Percentiles rank a stretch among this genome's conserved stretches.
Conservation (phyloP, 306 rosid species). For the Clitoria ternatea region DNA sequence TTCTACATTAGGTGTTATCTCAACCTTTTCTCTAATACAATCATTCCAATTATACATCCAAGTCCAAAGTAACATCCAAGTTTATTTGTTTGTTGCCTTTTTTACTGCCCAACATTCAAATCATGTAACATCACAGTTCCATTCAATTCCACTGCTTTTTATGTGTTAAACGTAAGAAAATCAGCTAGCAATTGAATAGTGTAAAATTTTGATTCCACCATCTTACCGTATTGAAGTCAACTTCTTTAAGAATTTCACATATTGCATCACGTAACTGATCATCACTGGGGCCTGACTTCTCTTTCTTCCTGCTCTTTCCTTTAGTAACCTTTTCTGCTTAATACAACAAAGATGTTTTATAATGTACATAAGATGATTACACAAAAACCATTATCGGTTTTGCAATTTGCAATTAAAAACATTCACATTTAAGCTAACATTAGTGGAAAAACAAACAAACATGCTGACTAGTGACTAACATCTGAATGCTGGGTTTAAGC, state of each 20-base stretch:
- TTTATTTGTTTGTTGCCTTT: not conserved
- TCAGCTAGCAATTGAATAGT: not conserved
- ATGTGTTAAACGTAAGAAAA: not conserved
- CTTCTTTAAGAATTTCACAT: constrained; percentile 90
- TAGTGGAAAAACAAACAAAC: not conserved
- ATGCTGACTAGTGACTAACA: not conserved
- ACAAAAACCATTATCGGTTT: not conserved
- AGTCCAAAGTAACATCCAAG: not conserved
- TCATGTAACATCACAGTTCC: not conserved
- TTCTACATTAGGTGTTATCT: not conserved
- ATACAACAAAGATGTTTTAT: constrained; percentile 16
- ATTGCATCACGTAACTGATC: constrained; percentile 73
- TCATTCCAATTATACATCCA: no score
- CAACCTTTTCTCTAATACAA: not conserved
- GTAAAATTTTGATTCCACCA: not conserved
- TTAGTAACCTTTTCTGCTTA: constrained; percentile 54
- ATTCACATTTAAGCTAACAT: not conserved
- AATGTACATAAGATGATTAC: not conserved
- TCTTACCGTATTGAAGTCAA: constrained; percentile 94
- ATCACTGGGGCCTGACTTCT: constrained; percentile 57
- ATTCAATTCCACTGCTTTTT: not conserved
- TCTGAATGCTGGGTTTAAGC: not conserved
- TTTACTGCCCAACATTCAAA: not conserved
- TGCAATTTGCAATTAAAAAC: not conserved
- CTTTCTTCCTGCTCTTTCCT: constrained; percentile 70